Conservation (phyloP, 441 rosid species). For the Populus trichocarpa region DNA sequence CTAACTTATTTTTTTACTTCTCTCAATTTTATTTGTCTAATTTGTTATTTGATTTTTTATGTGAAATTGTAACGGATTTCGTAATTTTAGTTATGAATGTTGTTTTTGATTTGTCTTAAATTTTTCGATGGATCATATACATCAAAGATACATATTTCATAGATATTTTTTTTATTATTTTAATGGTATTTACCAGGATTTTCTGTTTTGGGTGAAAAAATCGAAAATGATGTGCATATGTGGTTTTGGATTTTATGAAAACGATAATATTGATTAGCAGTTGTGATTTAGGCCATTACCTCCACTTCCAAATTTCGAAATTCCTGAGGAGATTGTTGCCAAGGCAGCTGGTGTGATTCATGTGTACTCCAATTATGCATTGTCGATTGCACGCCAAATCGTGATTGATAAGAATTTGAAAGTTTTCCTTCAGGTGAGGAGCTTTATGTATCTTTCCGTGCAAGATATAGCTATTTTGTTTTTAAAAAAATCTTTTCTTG, state of each 20-base stretch:
- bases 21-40: neutral
- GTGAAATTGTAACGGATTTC: neutral
- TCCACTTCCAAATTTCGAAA: constrained; percentile 79
- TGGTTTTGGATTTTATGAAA: neutral
- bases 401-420: constrained; percentile 53
- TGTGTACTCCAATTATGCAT: constrained; percentile 37
- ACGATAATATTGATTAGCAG: neutral
- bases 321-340: constrained; percentile 56
- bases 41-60: neutral
- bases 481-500: neutral
- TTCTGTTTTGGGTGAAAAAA: neutral
- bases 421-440: constrained; percentile 59
- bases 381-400: constrained; percentile 61
- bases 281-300: constrained; percentile 70
- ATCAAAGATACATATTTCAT: neutral
- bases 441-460: neutral
- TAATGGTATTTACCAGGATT: neutral
- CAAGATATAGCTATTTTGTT: neutral
- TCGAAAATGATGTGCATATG: neutral
- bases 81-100: neutral
- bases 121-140: neutral
- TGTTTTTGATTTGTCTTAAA: neutral
- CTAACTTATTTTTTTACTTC: neutral
- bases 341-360: constrained; percentile 41
- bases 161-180: neutral